These are phyloP conservation scores for Kwoniella pini DNA, from an alignment of 768 basidiomycete species.

Conservation along the genomic window DNA sequence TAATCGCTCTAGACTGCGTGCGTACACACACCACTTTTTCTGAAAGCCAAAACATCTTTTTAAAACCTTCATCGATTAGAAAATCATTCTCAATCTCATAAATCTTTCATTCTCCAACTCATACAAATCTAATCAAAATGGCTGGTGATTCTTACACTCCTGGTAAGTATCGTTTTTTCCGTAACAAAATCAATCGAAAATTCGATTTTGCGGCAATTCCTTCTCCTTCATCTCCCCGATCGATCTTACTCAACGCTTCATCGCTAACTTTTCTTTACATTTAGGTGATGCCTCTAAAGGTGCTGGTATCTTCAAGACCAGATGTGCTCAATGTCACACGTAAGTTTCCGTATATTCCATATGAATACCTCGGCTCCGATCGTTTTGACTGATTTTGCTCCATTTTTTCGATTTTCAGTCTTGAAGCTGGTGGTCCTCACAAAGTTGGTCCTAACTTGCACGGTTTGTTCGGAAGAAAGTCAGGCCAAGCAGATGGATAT, in stretches of 20 bases:
- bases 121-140: constrained; percentile 17
- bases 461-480: constrained; percentile 68
- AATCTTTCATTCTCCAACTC: constrained; percentile 1
- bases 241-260: neutral
- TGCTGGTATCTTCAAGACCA: constrained; percentile 83
- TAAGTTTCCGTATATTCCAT: neutral
- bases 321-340: constrained; percentile 76
- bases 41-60: neutral
- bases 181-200: neutral
- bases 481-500: constrained; percentile 81
- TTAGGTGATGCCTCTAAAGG: constrained; percentile 85
- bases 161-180: constrained; percentile 9
- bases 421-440: constrained; percentile 57
- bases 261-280: neutral
- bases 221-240: constrained; percentile 1
- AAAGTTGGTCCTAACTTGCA: constrained; percentile 90
- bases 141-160: constrained; percentile 28
- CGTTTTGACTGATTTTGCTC: no score
- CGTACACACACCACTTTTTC: neutral
- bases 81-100: neutral
- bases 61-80: neutral
- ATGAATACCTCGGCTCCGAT: no score
- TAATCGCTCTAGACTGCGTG: neutral
- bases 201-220: neutral
- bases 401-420: constrained; percentile 16